Base-by-base conservation (phyloP, 202 grass and related monocot genomes). In the Schoenoplectus triqueter region DNA sequence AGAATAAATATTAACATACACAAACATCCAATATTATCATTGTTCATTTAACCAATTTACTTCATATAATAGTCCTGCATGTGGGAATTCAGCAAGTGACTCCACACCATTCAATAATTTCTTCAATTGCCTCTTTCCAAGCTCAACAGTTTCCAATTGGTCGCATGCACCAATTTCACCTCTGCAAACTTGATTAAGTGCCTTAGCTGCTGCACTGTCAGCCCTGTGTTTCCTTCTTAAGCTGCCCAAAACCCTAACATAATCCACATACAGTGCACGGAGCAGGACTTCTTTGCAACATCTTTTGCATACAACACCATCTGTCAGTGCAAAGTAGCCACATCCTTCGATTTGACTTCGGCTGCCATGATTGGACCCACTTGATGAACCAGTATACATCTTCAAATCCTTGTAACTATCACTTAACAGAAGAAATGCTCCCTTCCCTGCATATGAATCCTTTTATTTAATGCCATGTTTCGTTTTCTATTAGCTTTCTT, bases 71-170 rank as follows among this genome's bases (percentile, higher is more conserved):
- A 97, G 89, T 82, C 91, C 89, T 76, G 95, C 90, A 89, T 86
- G 87, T 75, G 95, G 92, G 86, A 92, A 94, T 89, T 94, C 95
- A 84, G 95, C 90, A 76, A 97, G 89, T 57, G 92, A 97, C 81
- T 97, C 95, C 75, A 87, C 89, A 88, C 89, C 89, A 91, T 94
- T 90, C 83, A 97, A 82, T 40, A 94, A 67, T 64, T 84, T 87
- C 82, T 90, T 92, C 52, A 97, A 88, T 73, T 97, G 87, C 64
- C 39, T 91, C 74, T 90, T 90, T 67, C 89, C 87, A 86, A 70
- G 80, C 80, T 91, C 87, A 84, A 91, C 84, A 84, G 77, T 80
- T 73, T 86, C 79, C 21, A 77, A 76, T 48, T 64, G 77, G 90
- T 86, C 85, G 69, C 65, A 74, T 90, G 84, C 86, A 63, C 42